A percentile compares a stretch with the other conserved stretches of the same genome.
Evolutionary conservation across 106 monocot species (phyloP).

Genomic region (Acanthochlamys bracteata): DNA sequence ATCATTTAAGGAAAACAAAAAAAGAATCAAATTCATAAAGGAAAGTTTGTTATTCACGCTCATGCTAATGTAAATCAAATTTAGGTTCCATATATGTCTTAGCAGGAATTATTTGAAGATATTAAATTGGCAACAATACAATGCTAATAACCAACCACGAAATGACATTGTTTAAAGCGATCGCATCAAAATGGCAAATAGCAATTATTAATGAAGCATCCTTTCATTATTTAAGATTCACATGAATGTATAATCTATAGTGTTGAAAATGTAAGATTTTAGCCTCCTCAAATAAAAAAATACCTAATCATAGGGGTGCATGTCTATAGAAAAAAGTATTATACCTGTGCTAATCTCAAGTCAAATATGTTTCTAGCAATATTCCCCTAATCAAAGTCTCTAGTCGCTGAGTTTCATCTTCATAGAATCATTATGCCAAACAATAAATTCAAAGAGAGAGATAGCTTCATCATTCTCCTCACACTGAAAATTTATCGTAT

Average conservation of each 20-base stretch:
- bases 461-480: conserved; percentile 98
- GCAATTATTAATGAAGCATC: too few species aligned
- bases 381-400: conserved; percentile 85
- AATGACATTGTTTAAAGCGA: too few species aligned
- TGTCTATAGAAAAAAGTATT: background rate
- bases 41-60: too few species aligned
- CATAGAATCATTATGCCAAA: conserved; percentile 64
- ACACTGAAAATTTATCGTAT: conserved; percentile 31
- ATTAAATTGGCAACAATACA: too few species aligned
- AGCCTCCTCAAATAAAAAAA: background rate
- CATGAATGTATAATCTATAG: background rate
- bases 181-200: too few species aligned
- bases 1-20: too few species aligned
- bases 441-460: conserved; percentile 65
- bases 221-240: too few species aligned
- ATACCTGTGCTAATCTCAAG: conserved; percentile 89
- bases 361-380: conserved; percentile 97
- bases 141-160: too few species aligned
- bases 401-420: conserved; percentile 63
- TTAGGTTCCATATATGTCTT: too few species aligned
- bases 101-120: too few species aligned
- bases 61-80: too few species aligned
- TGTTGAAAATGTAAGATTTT: background rate
- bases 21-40: too few species aligned
- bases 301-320: background rate